These are phyloP conservation scores for Fusarium domesticum DNA, from an alignment of 2,329 filamentous ascomycete species.

Conservation along the genomic window DNA sequence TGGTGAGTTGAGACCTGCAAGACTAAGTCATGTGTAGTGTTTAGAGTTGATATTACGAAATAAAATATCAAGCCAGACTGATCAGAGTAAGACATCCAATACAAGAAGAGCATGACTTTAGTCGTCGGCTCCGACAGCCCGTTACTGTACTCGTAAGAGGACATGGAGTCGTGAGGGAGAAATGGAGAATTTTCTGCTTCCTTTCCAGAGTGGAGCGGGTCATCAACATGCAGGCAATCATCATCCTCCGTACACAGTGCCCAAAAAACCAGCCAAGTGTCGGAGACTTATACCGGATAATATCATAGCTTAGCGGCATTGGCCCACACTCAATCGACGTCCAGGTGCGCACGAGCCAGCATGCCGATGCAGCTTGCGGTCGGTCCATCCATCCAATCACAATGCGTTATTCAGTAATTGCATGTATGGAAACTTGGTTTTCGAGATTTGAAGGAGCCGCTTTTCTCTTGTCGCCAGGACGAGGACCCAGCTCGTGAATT, in stretches of 20 bases:
- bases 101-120: constrained; percentile 11
- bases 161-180: not conserved
- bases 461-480: not conserved
- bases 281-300: constrained; percentile 11
- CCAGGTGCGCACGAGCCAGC: constrained; percentile 16
- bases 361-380: constrained; percentile 7
- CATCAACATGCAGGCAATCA: not conserved
- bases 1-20: too few relatives aligned
- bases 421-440: constrained; percentile 22
- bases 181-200: constrained; percentile 21
- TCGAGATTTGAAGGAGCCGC: not conserved
- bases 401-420: constrained; percentile 13
- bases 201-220: constrained; percentile 19
- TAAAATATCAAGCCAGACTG: not conserved
- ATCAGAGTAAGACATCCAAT: not conserved
- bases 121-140: constrained; percentile 25
- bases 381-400: constrained; percentile 22
- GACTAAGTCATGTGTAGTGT: constrained; percentile 9
- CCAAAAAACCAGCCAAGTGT: too few relatives aligned
- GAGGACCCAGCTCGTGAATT: not conserved
- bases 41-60: constrained; percentile 22
- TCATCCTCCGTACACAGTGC: too few relatives aligned
- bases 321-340: constrained; percentile 22
- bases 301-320: constrained; percentile 20
- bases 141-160: not conserved